phyloP scores from a whole-genome alignment of 176 grass and related monocot genomes.

The Oryza rufipogon region DNA sequence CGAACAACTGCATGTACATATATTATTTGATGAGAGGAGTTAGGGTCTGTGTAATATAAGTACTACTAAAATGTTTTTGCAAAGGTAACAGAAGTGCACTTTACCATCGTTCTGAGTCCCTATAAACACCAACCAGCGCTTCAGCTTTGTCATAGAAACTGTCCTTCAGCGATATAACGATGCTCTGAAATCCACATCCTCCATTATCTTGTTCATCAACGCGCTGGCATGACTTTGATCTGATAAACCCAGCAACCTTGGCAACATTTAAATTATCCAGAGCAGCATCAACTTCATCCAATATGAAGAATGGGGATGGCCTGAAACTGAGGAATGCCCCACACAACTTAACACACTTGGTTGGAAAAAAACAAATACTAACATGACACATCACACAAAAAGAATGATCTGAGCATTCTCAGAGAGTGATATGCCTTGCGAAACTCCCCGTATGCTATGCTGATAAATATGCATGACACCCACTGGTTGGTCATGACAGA shows the following conservation, averaged over 20 bases:
- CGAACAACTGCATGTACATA: constrained; percentile 71
- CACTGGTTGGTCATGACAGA: not conserved
- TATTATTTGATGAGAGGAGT: constrained; percentile 12
- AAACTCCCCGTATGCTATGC: too few species aligned
- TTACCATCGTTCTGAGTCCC: constrained; percentile 86
- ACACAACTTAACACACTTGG: constrained; percentile 22
- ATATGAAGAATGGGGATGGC: constrained; percentile 98
- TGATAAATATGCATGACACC: too few species aligned
- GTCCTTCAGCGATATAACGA: constrained; percentile 97
- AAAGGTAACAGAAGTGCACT: not conserved
- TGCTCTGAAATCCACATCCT: constrained; percentile 91
- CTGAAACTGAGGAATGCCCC: constrained; percentile 63
- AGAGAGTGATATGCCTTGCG: too few species aligned
- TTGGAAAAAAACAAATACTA: not conserved
- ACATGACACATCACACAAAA: not conserved
- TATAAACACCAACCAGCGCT: constrained; percentile 96
- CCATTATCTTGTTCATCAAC: constrained; percentile 47
- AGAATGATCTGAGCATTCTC: not conserved
- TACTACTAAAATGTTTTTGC: not conserved
- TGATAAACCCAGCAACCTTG: constrained; percentile 96
- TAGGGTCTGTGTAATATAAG: not conserved
- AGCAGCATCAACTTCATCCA: constrained; percentile 98
- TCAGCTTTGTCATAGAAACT: constrained; percentile 99
- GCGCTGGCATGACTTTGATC: constrained; percentile 85
- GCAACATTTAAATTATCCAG: constrained; percentile 99